Evolutionary conservation across 2,329 filamentous ascomycete genomes (phyloP), one percentile per base, ranked within the genome.

Genomic region (Monosporascus sp.): DNA sequence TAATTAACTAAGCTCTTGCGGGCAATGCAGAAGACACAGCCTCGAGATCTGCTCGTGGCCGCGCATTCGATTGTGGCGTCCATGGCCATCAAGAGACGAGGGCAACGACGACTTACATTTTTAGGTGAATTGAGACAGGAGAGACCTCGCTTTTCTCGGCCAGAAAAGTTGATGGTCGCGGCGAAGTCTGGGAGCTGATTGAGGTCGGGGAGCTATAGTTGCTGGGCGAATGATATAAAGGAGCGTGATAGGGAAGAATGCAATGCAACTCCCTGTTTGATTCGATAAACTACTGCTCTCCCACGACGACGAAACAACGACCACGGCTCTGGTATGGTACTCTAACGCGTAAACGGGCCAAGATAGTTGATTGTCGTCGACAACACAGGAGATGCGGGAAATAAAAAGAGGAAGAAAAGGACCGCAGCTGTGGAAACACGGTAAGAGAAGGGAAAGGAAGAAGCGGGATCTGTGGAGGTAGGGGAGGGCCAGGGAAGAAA

Each of bases 371-470:
- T 25, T 46, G 14, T 18, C 14, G 49, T 41, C 47, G 25, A 44
- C 24, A 39, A 49, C 38, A 20, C 39, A 49, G 46, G 24, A 53
- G 27, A 22, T 31, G 37, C 35, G 37, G 48, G 18, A 50, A 22
- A 51, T 48, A 35, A 47, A 47, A 50, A 41, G 17, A 48, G 45
- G 49, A 41, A 48, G 39, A 43, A 41, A 41, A 53, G 11, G 31
- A 35, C 2, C 11, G 31, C 31, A 35, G 11, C 11, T 35, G 31
- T 14, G 31, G 5, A 35, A 35, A 11, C 31, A 14, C 31, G 31
- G 31, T 35, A 11, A 18, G 49, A 17, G 47, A 14, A 49, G 46
- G 49, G 55, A 53, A 45, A 52, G 43, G 44, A 44, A 53, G 47
- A 52, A 46, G 24, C 20, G 22, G 31, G 31, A 35, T 35, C 31